Evolutionary conservation across 164 flowering plant species (phyloP).

Genomic region (Buxus sempervirens): DNA sequence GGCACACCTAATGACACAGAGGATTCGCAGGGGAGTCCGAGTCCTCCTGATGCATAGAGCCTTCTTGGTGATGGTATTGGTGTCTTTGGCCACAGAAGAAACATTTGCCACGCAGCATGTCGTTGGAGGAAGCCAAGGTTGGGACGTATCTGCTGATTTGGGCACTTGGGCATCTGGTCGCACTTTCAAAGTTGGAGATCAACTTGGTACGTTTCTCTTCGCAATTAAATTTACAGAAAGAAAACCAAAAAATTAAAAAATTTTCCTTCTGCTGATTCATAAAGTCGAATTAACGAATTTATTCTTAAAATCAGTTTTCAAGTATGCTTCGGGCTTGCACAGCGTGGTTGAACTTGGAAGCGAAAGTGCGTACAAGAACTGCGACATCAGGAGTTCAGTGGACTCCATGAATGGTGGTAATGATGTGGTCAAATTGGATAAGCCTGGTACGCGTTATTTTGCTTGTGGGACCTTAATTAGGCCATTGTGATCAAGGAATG

Average conservation of each 20-base stretch:
- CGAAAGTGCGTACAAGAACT: constrained; percentile 17
- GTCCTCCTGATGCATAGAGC: too few relatives aligned
- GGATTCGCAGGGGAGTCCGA: too few relatives aligned
- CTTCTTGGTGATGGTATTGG: constrained; percentile 13
- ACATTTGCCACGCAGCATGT: constrained; percentile 42
- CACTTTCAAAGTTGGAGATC: constrained; percentile 66
- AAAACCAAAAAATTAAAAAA: too few relatives aligned
- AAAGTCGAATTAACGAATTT: too few relatives aligned
- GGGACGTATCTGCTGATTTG: constrained; percentile 58
- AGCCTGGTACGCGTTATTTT: constrained; percentile 60
- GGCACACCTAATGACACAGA: too few relatives aligned
- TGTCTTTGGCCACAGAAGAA: constrained; percentile 15
- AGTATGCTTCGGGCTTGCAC: constrained; percentile 61
- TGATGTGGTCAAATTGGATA: constrained; percentile 46
- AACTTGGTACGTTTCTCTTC: constrained; percentile 39
- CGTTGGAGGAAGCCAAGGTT: constrained; percentile 76
- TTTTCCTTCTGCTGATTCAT: too few relatives aligned
- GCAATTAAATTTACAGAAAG: neutral
- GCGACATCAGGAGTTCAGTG: constrained; percentile 33
- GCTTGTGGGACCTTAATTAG: constrained; percentile 64
- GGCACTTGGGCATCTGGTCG: constrained; percentile 49
- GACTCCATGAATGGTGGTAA: constrained; percentile 52
- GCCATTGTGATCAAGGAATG: constrained; percentile 73
- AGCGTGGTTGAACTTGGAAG: constrained; percentile 53
- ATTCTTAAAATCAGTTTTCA: too few relatives aligned